Base-by-base conservation (phyloP, 345 rosid genomes). In the Cardamine chenopodiifolia region DNA sequence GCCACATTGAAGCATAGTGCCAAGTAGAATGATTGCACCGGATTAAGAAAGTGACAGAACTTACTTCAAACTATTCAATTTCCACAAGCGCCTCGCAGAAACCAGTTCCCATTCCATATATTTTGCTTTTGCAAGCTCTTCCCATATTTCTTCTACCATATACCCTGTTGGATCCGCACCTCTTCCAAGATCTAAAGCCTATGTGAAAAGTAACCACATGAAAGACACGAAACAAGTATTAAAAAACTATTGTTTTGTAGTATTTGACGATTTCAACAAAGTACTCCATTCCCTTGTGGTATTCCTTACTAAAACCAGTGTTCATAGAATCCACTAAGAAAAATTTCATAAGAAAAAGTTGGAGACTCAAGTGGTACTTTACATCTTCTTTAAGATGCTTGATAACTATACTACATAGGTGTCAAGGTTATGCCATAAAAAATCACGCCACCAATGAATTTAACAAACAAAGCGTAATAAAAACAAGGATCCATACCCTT, bases 101-200 rank as follows among this genome's bases (percentile, higher is more conserved):
- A 65, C 77, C 49, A 74, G 78, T 76, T 94, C 96, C 97, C 97
- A 94, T 64, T 83, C 82, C 81, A 83, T 44, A 82, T 89, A 94
- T 79, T 90, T 94, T 25, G 98, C 96, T 78, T 83, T 90, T 14
- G 96, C 83, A 44, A 94, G 89, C 82, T 87, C 93, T 75, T 90
- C 90, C 96, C 97, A 94, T 59, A 94, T 94, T 66, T 85, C 96
- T 71, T 94, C 96, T 25, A 91, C 87, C 85, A 89, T 86, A 49
- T 88, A 85, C 39, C 95, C 83, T 15, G 69, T 83, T 48, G 83
- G 86, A 58, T 87, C 76, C 49, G 92, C 86, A 17, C 85, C 88
- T 83, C 90, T 84, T 57, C 93, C 97, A 66, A 91, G 95, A 78
- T 94, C 92, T 82, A 94, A 70, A 31, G 97, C 97, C 96, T 91